Conservation (phyloP, 768 basidiomycete genomes). For the Hemileccinum impolitum region DNA sequence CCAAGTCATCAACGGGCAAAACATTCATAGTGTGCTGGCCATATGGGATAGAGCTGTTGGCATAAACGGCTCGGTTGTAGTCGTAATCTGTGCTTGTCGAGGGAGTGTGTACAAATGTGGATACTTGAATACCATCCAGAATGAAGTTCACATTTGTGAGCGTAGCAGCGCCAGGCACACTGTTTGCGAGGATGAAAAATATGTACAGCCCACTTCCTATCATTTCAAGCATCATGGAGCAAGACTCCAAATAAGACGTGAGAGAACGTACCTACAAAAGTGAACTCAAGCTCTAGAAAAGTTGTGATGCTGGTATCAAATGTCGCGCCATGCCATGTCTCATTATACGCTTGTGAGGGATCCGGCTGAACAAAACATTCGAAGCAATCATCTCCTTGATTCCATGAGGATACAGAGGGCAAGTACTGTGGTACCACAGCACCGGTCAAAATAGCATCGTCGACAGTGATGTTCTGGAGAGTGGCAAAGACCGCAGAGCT, state of each 20-base stretch:
- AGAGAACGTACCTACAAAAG: slow-evolving; percentile 7
- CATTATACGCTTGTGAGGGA: slow-evolving; percentile 3
- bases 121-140: background rate
- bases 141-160: slow-evolving; percentile 8
- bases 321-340: slow-evolving; percentile 19
- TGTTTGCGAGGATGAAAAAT: slow-evolving; percentile 13
- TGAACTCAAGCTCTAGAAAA: slow-evolving; percentile 3
- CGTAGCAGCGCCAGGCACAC: background rate
- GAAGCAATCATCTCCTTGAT: slow-evolving; percentile 5
- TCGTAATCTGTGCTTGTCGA: background rate
- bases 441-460: slow-evolving; percentile 13
- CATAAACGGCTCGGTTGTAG: slow-evolving; percentile 14
- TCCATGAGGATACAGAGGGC: slow-evolving; percentile 8
- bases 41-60: background rate
- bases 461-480: slow-evolving; percentile 13
- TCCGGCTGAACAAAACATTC: background rate
- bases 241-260: background rate
- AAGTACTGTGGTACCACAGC: slow-evolving; percentile 6
- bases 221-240: background rate
- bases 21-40: slow-evolving; percentile 7
- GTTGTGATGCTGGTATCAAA: background rate
- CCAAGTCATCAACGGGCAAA: background rate
- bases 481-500: background rate
- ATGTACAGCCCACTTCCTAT: slow-evolving; percentile 17
- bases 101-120: slow-evolving; percentile 1